Evolutionary conservation across 345 rosid species (phyloP).

Genomic region (Melaleuca quinquenervia): DNA sequence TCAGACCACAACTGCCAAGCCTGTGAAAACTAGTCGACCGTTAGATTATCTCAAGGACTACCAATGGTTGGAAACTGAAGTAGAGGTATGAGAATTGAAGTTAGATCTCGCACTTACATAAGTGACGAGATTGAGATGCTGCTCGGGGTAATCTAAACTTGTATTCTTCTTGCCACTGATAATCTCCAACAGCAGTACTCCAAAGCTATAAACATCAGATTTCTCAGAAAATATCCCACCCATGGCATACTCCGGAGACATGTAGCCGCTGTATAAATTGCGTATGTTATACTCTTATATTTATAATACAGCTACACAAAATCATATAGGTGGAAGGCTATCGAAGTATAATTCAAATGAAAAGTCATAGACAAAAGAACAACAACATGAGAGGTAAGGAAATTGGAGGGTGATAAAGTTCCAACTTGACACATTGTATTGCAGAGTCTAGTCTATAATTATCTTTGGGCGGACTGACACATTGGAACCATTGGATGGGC

Average conservation of each 20-base stretch:
- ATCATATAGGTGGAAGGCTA: neutral
- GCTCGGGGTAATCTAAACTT: neutral
- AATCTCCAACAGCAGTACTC: conserved; percentile 10
- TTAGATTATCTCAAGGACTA: neutral
- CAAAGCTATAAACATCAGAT: conserved; percentile 11
- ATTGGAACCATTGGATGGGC: neutral
- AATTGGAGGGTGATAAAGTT: neutral
- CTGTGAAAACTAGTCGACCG: neutral
- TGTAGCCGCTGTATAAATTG: neutral
- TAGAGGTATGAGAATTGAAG: neutral
- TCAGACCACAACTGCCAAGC: neutral
- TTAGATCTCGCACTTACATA: conserved; percentile 3
- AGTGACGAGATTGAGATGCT: neutral
- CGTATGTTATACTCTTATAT: neutral
- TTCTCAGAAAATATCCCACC: conserved; percentile 1
- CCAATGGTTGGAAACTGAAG: too few species aligned
- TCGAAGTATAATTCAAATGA: too few species aligned
- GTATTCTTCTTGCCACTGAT: conserved; percentile 3
- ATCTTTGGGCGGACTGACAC: neutral
- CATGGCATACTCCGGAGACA: conserved; percentile 9
- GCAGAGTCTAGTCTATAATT: neutral
- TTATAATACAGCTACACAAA: neutral
- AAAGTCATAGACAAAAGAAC: neutral
- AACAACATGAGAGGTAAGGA: neutral
- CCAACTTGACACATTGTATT: neutral